phyloP scores from a whole-genome alignment of 176 grass and related monocot genomes.

The Hsuehochloa calcarea region DNA sequence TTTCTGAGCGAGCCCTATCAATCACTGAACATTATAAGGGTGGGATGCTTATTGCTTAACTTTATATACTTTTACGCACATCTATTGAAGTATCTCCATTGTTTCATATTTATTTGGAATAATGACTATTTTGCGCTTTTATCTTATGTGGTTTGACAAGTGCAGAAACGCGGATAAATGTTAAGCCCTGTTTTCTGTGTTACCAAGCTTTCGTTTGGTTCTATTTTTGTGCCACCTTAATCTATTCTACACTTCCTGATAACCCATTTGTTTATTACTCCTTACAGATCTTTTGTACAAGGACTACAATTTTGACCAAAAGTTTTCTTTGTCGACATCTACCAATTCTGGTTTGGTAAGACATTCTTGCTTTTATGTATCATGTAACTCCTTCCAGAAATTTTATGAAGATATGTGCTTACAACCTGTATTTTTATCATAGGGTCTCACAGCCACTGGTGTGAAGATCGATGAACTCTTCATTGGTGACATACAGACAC shows the following conservation, averaged over 20 bases:
- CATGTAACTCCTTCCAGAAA: background rate
- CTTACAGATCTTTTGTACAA: constrained; percentile 77
- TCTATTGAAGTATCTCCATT: background rate
- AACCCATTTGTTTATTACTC: background rate
- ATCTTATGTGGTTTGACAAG: background rate
- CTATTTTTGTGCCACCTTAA: background rate
- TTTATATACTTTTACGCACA: background rate
- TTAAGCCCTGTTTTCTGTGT: background rate
- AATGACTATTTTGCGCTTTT: background rate
- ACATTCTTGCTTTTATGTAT: background rate
- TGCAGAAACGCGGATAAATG: background rate
- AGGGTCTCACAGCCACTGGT: constrained; percentile 73
- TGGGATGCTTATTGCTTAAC: background rate
- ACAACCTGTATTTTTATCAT: constrained; percentile 15
- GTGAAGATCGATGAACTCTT: constrained; percentile 69
- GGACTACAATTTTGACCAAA: constrained; percentile 90
- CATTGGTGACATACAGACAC: constrained; percentile 69
- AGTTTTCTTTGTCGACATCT: constrained; percentile 56
- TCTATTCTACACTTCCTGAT: background rate
- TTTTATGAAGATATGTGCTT: background rate
- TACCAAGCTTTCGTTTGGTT: background rate
- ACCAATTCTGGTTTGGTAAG: constrained; percentile 62
- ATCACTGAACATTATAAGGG: background rate
- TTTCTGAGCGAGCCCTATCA: background rate
- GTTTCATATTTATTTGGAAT: background rate